Base-by-base conservation (phyloP, 345 rosid species). In the Euclidium syriacum region DNA sequence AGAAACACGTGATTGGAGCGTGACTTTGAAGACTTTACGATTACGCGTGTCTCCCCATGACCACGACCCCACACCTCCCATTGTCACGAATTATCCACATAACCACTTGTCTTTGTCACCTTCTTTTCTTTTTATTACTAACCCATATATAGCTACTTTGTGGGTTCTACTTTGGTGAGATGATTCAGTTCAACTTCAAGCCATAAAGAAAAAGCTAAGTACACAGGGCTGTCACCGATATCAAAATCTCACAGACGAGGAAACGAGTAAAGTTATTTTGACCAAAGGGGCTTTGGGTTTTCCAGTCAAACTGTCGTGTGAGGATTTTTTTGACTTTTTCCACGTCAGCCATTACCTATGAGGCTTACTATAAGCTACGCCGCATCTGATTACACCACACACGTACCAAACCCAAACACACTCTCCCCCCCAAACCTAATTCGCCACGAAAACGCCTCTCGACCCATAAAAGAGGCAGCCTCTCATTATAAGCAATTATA, bases 1-100 rank as follows among this genome's bases (percentile, higher is more conserved):
- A 69, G 62, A 62, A 70, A 46, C 74, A 70, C 74, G 74, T 70
- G 74, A 70, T 27, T 22, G 32, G 58, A 62, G 62, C 74, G 68
- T 70, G 74, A 44, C 25, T 55, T 18, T 0, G 41, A 66, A 56
- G 63, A 19, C 63, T 62, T 65, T 44, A 53, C n/a, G 10, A 32
- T 32, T 32, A 32, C 56, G 61, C 54, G 59, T 68, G 65, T 67
- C 58, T 47, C n/a, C 15, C 44, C 36, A 30, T 30, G 18, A 5
- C 24, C 20, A 61, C 40, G 48, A 53, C 53, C 68, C 68, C 50
- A 53, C 73, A 44, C 15, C 42, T 15, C 49, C 50, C 25, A 46
- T 30, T 43, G 24, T 61, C 68, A 70, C 57, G 42, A 52, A 70
- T 62, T 62, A 62, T 61, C 64, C 74, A 63, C 54, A 36, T 36